A percentile compares a stretch with the other conserved stretches of the same genome.
Evolutionary conservation across 177 flowering plant species (phyloP).

Genomic region (Vitis hybrid): DNA sequence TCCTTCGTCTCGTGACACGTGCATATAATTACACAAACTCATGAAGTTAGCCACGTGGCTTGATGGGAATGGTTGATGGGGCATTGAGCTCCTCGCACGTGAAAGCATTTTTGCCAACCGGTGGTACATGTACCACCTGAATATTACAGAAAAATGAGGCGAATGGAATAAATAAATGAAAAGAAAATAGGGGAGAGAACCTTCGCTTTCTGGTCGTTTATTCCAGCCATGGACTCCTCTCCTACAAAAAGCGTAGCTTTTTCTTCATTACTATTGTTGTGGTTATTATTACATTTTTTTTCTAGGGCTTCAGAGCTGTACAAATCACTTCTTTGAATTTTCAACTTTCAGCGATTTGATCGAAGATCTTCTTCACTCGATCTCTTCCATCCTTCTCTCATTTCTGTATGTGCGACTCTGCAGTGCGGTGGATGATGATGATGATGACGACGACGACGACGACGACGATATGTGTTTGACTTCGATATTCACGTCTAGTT

Average conservation of each 20-base stretch:
- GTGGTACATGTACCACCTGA: not conserved
- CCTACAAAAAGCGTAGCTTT: constrained; percentile 18
- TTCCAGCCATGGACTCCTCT: constrained; percentile 24
- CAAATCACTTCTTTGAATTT: constrained; percentile 15
- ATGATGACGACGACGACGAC: no score
- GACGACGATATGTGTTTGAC: no score
- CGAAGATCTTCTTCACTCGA: constrained; percentile 1
- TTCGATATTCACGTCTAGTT: no score
- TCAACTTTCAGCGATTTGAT: not conserved
- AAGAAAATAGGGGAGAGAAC: constrained; percentile 9
- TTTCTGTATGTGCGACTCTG: not conserved
- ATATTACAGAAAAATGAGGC: not conserved
- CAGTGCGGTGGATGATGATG: not conserved
- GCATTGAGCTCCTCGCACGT: no score
- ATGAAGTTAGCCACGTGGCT: not conserved
- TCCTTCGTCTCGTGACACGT: not conserved
- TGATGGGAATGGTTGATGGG: no score
- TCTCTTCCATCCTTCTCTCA: not conserved
- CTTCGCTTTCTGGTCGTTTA: constrained; percentile 15
- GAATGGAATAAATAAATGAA: not conserved
- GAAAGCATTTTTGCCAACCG: no score
- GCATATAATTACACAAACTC: not conserved
- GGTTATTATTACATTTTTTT: not conserved
- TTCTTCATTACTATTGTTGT: constrained; percentile 3
- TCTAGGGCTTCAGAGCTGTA: constrained; percentile 12